phyloP scores from a whole-genome alignment of 768 basidiomycete genomes.

The Collybia sp. region DNA sequence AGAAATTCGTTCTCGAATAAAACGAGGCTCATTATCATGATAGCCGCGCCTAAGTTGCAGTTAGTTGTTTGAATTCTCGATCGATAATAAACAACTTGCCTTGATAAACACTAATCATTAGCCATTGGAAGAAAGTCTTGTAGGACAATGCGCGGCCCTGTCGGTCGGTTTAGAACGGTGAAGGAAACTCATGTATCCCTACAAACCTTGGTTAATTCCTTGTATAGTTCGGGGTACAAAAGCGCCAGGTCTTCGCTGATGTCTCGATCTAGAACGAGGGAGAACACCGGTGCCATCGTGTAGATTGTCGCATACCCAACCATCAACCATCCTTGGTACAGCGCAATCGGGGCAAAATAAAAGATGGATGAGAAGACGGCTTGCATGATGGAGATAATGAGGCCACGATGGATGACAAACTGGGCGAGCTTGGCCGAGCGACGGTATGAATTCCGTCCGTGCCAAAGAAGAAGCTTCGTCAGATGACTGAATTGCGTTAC shows the following conservation, averaged over 20 bases:
- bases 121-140: constrained; percentile 98
- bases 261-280: constrained; percentile 91
- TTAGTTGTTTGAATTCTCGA: not conserved
- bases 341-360: constrained; percentile 91
- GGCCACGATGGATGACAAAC: constrained; percentile 95
- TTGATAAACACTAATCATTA: constrained; percentile 97
- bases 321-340: constrained; percentile 98
- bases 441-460: constrained; percentile 97
- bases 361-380: constrained; percentile 93
- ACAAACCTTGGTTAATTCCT: constrained; percentile 90
- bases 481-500: constrained; percentile 95
- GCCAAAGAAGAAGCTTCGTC: constrained; percentile 97
- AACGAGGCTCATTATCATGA: constrained; percentile 97
- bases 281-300: constrained; percentile 99
- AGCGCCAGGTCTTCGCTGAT: constrained; percentile 94
- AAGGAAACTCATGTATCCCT: no score
- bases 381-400: constrained; percentile 98
- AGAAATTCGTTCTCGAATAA: constrained; percentile 97
- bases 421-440: constrained; percentile 97
- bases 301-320: constrained; percentile 95
- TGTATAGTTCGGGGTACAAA: constrained; percentile 96
- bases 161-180: no score
- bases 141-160: constrained; percentile 94
- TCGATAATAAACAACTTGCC: constrained; percentile 37
- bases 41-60: constrained; percentile 70